Evolutionary conservation across 2,329 filamentous ascomycete genomes (phyloP).

Genomic region (Capronia coronata): DNA sequence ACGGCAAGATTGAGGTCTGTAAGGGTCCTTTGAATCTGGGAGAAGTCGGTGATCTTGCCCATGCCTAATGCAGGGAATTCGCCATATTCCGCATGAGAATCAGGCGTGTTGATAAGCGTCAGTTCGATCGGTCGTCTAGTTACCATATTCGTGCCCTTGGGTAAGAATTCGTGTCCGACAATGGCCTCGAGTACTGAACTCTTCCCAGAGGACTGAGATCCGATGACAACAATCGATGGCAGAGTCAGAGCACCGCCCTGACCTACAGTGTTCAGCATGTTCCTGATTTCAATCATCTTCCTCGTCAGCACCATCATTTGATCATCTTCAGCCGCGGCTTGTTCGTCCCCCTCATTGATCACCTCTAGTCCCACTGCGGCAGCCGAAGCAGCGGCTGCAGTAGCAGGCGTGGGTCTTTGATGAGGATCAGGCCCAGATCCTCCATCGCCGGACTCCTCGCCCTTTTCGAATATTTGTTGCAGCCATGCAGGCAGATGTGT

Average conservation of each 20-base stretch:
- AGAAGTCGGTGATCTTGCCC: slow-evolving; percentile 85
- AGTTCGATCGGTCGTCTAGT: slow-evolving; percentile 92
- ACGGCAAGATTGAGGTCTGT: slow-evolving; percentile 94
- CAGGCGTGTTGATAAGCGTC: slow-evolving; percentile 89
- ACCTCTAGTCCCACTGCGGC: slow-evolving; percentile 73
- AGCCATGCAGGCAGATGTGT: slow-evolving; percentile 72
- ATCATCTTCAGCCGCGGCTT: slow-evolving; percentile 68
- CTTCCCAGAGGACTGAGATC: slow-evolving; percentile 96
- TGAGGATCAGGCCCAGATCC: slow-evolving; percentile 37
- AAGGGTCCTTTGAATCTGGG: slow-evolving; percentile 82
- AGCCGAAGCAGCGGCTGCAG: slow-evolving; percentile 63
- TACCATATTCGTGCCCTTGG: slow-evolving; percentile 98
- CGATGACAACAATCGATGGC: slow-evolving; percentile 98
- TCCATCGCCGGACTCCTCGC: slow-evolving; percentile 40
- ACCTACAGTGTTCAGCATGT: slow-evolving; percentile 81
- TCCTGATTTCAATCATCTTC: slow-evolving; percentile 99
- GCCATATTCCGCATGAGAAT: slow-evolving; percentile 80
- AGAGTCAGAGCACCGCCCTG: slow-evolving; percentile 83
- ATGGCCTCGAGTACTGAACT: slow-evolving; percentile 95
- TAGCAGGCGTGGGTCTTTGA: slow-evolving; percentile 47
- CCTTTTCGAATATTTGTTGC: slow-evolving; percentile 61
- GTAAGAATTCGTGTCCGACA: slow-evolving; percentile 94
- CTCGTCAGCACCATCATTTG: slow-evolving; percentile 99
- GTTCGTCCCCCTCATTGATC: slow-evolving; percentile 56
- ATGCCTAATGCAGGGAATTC: slow-evolving; percentile 91